Evolutionary conservation across 306 rosid genomes (phyloP).

Genomic region (Sphenostylis stenocarpa): DNA sequence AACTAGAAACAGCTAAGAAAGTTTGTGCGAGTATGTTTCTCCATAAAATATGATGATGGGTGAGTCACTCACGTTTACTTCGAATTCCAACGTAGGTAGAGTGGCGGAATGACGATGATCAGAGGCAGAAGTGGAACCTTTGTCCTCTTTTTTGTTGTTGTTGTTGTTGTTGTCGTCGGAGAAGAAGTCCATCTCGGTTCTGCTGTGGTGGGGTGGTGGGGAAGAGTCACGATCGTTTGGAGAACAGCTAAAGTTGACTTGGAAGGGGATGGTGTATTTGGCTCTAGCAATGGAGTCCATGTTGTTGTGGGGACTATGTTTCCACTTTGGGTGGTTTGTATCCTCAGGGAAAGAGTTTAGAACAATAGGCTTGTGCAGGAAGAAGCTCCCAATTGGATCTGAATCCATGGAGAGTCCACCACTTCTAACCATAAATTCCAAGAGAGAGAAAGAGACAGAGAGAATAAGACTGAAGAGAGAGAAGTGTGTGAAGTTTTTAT

Average conservation of each 20-base stretch:
- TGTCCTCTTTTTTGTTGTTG: not conserved
- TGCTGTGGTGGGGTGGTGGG: conserved; percentile 19
- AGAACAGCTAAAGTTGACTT: conserved; percentile 57
- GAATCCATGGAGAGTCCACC: conserved; percentile 88
- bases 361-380: conserved; percentile 51
- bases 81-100: conserved; percentile 36
- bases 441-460: not conserved
- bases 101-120: conserved; percentile 11
- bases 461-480: not conserved
- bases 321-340: conserved; percentile 16
- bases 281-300: conserved; percentile 36
- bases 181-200: conserved; percentile 70
- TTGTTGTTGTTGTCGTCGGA: conserved; percentile 30
- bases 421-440: conserved; percentile 60
- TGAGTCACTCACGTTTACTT: conserved; percentile 57
- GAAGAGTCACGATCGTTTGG: conserved; percentile 25
- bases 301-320: conserved; percentile 6
- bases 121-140: conserved; percentile 11
- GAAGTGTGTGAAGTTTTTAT: conserved; percentile 37
- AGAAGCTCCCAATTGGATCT: conserved; percentile 62
- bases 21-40: not conserved
- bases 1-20: not conserved
- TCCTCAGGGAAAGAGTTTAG: conserved; percentile 73
- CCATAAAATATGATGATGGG: not conserved
- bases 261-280: conserved; percentile 42